Conservation (phyloP, 805 yeast genomes). For the Peterozyma xylosa region DNA sequence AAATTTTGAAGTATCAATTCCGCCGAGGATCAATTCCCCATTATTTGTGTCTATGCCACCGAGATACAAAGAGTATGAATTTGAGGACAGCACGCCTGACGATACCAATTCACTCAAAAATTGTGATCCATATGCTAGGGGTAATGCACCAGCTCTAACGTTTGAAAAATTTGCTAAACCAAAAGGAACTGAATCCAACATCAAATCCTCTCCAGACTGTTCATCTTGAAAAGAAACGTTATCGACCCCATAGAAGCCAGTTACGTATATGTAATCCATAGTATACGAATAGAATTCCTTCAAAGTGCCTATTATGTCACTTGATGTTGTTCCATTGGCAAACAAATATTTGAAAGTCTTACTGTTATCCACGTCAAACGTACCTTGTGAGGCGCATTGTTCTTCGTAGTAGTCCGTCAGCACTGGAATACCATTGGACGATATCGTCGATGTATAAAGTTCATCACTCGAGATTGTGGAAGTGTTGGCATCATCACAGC, state of each 20-base stretch:
- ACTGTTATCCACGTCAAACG: conserved; percentile 17
- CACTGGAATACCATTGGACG: background rate
- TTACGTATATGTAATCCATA: conserved; percentile 15
- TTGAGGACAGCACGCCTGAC: conserved; percentile 22
- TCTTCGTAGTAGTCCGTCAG: background rate
- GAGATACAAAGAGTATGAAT: conserved; percentile 38
- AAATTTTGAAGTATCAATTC: conserved; percentile 39
- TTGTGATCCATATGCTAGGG: conserved; percentile 25
- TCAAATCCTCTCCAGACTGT: background rate
- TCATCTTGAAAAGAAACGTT: conserved; percentile 11
- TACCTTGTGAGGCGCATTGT: conserved; percentile 18
- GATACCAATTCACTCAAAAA: conserved; percentile 26
- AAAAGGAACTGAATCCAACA: conserved; percentile 24
- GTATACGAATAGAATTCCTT: background rate
- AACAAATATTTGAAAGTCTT: conserved; percentile 10
- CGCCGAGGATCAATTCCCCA: conserved; percentile 47
- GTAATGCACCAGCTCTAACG: conserved; percentile 35
- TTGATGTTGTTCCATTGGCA: conserved; percentile 9
- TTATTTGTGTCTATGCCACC: conserved; percentile 17
- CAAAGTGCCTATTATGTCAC: conserved; percentile 8
- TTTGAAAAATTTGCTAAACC: conserved; percentile 28
- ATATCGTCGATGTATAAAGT: background rate
- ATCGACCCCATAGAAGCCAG: conserved; percentile 19
- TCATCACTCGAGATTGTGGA: background rate
- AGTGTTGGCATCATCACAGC: conserved; percentile 12